phyloP scores from a whole-genome alignment of 2,329 filamentous ascomycete genomes.

The Lasiodiplodia gonubiensis region DNA sequence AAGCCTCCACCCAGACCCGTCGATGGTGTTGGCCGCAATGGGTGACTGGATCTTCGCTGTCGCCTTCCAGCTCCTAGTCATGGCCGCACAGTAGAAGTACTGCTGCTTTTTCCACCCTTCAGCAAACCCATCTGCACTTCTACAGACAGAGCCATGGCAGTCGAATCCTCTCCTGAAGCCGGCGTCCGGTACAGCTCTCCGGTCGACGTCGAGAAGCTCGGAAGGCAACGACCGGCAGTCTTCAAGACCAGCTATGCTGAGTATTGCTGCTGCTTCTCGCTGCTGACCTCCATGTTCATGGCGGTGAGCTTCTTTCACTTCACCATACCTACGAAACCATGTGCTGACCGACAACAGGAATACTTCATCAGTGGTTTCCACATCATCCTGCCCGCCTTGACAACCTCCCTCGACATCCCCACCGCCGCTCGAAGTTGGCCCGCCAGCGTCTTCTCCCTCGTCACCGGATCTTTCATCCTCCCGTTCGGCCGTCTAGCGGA shows the following conservation, averaged over 20 bases:
- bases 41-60: background rate
- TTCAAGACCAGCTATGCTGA: conserved; percentile 64
- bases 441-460: conserved; percentile 45
- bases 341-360: conserved; percentile 50
- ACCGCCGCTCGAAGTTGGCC: conserved; percentile 62
- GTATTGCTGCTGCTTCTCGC: conserved; percentile 65
- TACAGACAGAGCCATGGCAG: background rate
- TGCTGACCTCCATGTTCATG: conserved; percentile 68
- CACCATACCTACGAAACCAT: background rate
- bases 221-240: conserved; percentile 64
- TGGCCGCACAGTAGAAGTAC: too few relatives aligned
- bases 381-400: conserved; percentile 69
- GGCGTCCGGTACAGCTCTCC: background rate
- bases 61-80: background rate
- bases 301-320: conserved; percentile 41
- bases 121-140: background rate
- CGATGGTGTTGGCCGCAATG: background rate
- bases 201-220: conserved; percentile 62
- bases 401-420: conserved; percentile 66
- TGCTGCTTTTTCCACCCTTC: too few relatives aligned
- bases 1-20: background rate
- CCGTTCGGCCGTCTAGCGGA: conserved; percentile 63
- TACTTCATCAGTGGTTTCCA: conserved; percentile 79
- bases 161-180: too few relatives aligned
- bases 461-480: conserved; percentile 45